Percentiles rank a stretch among this genome's conserved stretches.
These are phyloP conservation scores for Prunus armeniaca DNA, from an alignment of 306 rosid genomes.

Conservation along the genomic window DNA sequence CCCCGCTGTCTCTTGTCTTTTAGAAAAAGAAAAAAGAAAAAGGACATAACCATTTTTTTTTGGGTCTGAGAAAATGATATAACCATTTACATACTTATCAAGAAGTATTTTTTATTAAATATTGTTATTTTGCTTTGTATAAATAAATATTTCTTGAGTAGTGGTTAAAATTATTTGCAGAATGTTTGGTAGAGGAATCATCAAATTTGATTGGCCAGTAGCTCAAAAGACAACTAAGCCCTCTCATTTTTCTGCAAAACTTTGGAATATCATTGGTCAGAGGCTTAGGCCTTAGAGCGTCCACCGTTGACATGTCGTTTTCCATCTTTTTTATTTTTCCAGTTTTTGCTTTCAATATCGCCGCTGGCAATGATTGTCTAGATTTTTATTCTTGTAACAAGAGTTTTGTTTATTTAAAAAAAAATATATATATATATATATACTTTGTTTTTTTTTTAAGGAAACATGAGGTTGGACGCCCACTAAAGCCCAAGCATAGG, in stretches of 20 bases:
- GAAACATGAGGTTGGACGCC: background rate
- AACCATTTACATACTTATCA: background rate
- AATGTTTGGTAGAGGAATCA: background rate
- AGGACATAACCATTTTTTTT: too few species aligned
- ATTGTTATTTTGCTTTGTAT: background rate
- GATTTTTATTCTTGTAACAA: too few species aligned
- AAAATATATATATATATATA: too few species aligned
- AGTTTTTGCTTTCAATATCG: background rate
- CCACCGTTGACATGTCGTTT: background rate
- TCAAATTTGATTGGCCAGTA: background rate
- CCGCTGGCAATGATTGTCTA: background rate
- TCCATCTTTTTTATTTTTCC: background rate
- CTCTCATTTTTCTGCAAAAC: background rate
- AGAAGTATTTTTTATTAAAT: background rate
- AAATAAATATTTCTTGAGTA: background rate
- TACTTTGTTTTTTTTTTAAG: background rate
- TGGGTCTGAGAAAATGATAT: background rate
- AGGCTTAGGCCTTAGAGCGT: background rate
- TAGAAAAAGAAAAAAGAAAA: background rate
- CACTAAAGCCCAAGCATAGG: background rate
- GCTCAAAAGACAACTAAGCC: background rate
- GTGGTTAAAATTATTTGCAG: background rate
- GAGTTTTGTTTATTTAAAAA: too few species aligned
- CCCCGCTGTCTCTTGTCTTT: background rate
- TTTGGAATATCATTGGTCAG: slow-evolving; percentile 10